These are phyloP conservation scores for Kwoniella botswanensis DNA, from an alignment of 768 basidiomycete genomes.

Conservation along the genomic window DNA sequence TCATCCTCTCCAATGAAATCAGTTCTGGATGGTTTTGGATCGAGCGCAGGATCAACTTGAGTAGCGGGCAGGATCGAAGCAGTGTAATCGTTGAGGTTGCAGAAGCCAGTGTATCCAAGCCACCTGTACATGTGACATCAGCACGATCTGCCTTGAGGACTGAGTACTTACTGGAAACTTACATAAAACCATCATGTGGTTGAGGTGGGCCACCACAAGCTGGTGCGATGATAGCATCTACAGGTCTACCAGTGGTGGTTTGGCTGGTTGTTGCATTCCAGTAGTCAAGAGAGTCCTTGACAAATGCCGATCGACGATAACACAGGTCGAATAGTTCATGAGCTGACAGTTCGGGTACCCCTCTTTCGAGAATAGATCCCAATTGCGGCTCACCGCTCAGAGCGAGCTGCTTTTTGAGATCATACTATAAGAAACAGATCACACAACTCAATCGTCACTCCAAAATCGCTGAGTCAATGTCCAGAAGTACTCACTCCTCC, in stretches of 20 bases:
- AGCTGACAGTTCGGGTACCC: slow-evolving; percentile 61
- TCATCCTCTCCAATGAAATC: slow-evolving; percentile 65
- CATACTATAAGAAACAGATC: neutral
- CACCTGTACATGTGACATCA: slow-evolving; percentile 55
- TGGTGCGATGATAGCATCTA: slow-evolving; percentile 76
- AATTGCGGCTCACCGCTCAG: slow-evolving; percentile 50
- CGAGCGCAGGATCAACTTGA: slow-evolving; percentile 65
- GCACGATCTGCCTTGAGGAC: neutral
- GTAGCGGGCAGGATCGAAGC: slow-evolving; percentile 70
- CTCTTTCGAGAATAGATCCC: slow-evolving; percentile 60
- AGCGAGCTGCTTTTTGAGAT: slow-evolving; percentile 20
- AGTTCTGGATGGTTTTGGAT: slow-evolving; percentile 62
- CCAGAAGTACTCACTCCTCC: slow-evolving; percentile 17
- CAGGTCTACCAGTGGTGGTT: slow-evolving; percentile 73
- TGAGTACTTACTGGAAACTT: slow-evolving; percentile 41
- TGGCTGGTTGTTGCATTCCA: slow-evolving; percentile 65
- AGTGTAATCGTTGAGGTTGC: slow-evolving; percentile 73
- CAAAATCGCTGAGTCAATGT: neutral
- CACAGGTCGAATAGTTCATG: slow-evolving; percentile 74
- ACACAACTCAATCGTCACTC: too few species aligned
- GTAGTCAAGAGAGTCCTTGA: slow-evolving; percentile 67
- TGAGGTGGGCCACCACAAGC: slow-evolving; percentile 67
- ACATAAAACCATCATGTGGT: slow-evolving; percentile 69
- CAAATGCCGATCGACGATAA: slow-evolving; percentile 62
- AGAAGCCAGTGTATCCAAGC: slow-evolving; percentile 67